Percentiles rank a stretch among this genome's conserved stretches.
phyloP scores from a whole-genome alignment of 306 rosid genomes.

The Vachellia collinsii region DNA sequence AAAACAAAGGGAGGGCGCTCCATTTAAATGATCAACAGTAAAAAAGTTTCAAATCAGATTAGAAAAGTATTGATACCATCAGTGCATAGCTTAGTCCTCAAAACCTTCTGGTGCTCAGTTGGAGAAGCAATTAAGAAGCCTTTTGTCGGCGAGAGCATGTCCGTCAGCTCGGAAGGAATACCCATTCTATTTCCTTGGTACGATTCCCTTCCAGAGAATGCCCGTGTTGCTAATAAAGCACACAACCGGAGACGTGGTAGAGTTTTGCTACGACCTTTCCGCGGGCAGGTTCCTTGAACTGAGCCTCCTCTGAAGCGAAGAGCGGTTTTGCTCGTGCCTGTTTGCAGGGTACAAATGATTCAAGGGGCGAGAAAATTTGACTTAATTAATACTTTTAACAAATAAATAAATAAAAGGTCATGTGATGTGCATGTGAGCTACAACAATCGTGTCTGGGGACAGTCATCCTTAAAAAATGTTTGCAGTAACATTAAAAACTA shows the following conservation, averaged over 20 bases:
- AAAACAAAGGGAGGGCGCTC: neutral
- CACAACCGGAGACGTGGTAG: neutral
- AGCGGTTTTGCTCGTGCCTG: neutral
- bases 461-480: too few species aligned
- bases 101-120: slow-evolving; percentile 41
- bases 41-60: neutral
- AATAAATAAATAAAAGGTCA: too few species aligned
- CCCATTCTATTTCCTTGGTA: slow-evolving; percentile 40
- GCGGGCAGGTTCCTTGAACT: slow-evolving; percentile 1
- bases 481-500: too few species aligned
- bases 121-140: slow-evolving; percentile 61
- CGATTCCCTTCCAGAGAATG: neutral
- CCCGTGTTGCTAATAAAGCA: neutral
- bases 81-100: slow-evolving; percentile 36
- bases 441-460: too few species aligned
- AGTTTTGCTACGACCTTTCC: neutral
- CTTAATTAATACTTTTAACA: too few species aligned
- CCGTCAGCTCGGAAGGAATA: slow-evolving; percentile 60
- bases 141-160: slow-evolving; percentile 38
- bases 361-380: neutral
- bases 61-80: neutral
- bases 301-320: neutral
- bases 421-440: too few species aligned
- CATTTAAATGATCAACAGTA: neutral
- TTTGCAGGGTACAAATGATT: neutral